phyloP scores from a whole-genome alignment of 495 filamentous ascomycete species.

The Neurospora sp. region DNA sequence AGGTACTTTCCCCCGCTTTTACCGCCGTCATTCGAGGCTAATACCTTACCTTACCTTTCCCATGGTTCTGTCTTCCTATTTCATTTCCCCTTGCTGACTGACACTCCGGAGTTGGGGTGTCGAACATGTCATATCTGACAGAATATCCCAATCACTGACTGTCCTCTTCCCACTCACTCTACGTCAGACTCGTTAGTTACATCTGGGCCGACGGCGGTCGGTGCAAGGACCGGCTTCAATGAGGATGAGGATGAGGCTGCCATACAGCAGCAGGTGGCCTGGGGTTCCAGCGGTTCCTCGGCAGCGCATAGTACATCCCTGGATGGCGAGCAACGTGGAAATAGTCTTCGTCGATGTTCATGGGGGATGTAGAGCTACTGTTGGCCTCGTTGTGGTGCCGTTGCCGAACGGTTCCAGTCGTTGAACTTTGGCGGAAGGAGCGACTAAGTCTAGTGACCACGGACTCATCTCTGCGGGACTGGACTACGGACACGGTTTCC shows the following conservation, averaged over 20 bases:
- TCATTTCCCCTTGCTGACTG: not conserved
- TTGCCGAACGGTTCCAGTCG: not conserved
- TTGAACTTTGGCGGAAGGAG: not conserved
- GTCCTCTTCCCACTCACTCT: not conserved
- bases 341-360: accelerated
- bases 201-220: not conserved
- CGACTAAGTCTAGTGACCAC: not conserved
- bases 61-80: not conserved
- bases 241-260: not conserved
- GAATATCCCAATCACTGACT: not conserved
- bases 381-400: not conserved
- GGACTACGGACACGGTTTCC: not conserved
- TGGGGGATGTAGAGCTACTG: accelerated
- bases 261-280: not conserved
- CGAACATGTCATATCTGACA: not conserved
- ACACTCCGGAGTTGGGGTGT: not conserved
- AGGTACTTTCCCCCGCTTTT: not conserved
- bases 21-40: not conserved
- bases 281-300: not conserved
- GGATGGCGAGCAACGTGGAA: not conserved
- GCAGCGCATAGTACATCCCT: not conserved
- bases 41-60: no score
- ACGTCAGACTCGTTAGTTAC: not conserved
- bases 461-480: no score
- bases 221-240: not conserved